These are phyloP conservation scores for Porcisia hertigi DNA, from an alignment of 208 protist species.

Conservation along the genomic window DNA sequence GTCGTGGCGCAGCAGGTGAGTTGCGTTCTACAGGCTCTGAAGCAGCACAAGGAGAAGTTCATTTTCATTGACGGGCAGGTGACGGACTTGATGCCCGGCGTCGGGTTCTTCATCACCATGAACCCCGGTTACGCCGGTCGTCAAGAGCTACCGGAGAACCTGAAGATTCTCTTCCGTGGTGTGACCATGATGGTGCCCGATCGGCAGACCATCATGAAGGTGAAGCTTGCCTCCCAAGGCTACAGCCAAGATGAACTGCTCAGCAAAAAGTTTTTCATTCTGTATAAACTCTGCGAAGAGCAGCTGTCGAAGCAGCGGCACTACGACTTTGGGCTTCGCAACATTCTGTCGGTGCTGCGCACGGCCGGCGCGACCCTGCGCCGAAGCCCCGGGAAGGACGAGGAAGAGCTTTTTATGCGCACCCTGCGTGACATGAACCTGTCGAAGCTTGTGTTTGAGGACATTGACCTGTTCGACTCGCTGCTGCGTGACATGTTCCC, in stretches of 20 bases:
- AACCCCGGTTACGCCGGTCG: slow-evolving; percentile 98
- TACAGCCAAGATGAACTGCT: slow-evolving; percentile 94
- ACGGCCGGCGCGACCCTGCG: slow-evolving; percentile 93
- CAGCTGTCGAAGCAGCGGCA: slow-evolving; percentile 98
- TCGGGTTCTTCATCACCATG: slow-evolving; percentile 98
- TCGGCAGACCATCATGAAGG: slow-evolving; percentile 97
- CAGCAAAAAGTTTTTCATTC: slow-evolving; percentile 94
- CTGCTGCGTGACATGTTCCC: slow-evolving; percentile 95
- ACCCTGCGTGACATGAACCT: slow-evolving; percentile 98
- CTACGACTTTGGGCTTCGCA: slow-evolving; percentile 98
- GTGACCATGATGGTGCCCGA: slow-evolving; percentile 99
- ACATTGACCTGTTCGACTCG: slow-evolving; percentile 97
- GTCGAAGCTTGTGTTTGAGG: slow-evolving; percentile 97
- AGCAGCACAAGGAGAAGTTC: slow-evolving; percentile 92
- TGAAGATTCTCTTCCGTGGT: slow-evolving; percentile 98
- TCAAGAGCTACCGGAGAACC: slow-evolving; percentile 98
- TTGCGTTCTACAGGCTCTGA: slow-evolving; percentile 91
- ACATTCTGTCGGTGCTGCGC: slow-evolving; percentile 98
- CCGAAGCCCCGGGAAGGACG: slow-evolving; percentile 86
- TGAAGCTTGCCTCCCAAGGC: slow-evolving; percentile 93
- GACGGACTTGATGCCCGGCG: slow-evolving; percentile 90
- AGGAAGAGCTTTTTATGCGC: slow-evolving; percentile 96
- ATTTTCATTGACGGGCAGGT: slow-evolving; percentile 94
- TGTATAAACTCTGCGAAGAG: slow-evolving; percentile 97
- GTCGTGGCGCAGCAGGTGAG: slow-evolving; percentile 95